Conservation (phyloP, 306 rosid genomes). For the Dryas octopetala region DNA sequence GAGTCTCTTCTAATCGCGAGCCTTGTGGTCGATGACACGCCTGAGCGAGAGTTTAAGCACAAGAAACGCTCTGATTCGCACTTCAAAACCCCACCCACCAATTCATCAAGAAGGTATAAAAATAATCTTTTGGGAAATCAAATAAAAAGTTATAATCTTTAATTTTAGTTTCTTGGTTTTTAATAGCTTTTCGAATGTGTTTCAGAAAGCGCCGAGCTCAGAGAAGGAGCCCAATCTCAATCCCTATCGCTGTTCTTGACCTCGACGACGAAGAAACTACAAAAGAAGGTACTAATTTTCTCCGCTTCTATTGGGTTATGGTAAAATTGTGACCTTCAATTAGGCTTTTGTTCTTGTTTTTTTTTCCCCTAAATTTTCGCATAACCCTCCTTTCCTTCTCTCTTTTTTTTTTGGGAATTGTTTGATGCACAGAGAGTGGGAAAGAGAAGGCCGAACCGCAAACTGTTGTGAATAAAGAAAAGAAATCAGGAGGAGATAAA, state of each 20-base stretch:
- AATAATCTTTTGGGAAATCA: background rate
- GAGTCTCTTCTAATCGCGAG: conserved; percentile 69
- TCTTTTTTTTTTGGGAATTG: background rate
- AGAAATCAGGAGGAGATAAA: conserved; percentile 38
- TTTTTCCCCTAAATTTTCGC: background rate
- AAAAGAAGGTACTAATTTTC: conserved; percentile 41
- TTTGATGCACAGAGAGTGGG: conserved; percentile 37
- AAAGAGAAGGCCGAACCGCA: conserved; percentile 38
- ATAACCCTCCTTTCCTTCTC: background rate
- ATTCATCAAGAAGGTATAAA: conserved; percentile 61
- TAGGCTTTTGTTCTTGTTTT: background rate
- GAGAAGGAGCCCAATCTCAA: conserved; percentile 47
- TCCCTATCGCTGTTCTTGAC: conserved; percentile 56
- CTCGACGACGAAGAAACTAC: conserved; percentile 64
- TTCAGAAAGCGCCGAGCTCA: conserved; percentile 70
- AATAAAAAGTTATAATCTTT: background rate
- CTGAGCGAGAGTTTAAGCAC: conserved; percentile 54
- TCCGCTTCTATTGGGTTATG: background rate
- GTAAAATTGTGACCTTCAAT: background rate
- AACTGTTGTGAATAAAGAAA: conserved; percentile 27
- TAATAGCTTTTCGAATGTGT: conserved; percentile 1
- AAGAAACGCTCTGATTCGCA: conserved; percentile 46
- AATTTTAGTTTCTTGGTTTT: background rate
- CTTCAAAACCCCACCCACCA: conserved; percentile 62
- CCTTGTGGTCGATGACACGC: conserved; percentile 83